Evolutionary conservation across 768 basidiomycete genomes (phyloP).

Genomic region (Podaxis mareebaensis): DNA sequence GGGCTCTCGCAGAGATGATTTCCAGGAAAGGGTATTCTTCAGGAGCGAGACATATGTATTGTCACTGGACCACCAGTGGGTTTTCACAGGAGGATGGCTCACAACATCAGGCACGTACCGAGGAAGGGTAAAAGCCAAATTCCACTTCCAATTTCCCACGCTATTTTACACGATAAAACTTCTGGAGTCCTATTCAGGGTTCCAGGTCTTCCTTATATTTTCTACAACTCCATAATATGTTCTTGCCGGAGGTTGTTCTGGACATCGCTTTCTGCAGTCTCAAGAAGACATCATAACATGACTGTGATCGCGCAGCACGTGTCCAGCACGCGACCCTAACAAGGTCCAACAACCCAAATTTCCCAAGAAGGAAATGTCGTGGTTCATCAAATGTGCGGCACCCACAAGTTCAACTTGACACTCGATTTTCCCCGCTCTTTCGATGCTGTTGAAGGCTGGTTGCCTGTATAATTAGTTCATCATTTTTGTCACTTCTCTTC

Average conservation of each 20-base stretch:
- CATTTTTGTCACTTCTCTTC: background rate
- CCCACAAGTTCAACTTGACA: constrained; percentile 7
- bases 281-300: background rate
- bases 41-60: constrained; percentile 7
- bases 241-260: background rate
- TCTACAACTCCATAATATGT: background rate
- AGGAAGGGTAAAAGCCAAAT: background rate
- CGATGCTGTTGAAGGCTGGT: constrained; percentile 8
- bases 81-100: background rate
- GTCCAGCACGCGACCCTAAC: constrained; percentile 6
- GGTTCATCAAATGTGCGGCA: constrained; percentile 7
- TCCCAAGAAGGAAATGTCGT: constrained; percentile 1
- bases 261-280: background rate
- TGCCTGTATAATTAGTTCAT: constrained; percentile 5
- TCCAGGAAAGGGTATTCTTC: background rate
- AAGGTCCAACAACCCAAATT: constrained; percentile 8
- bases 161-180: background rate
- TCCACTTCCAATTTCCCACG: background rate
- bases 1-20: background rate
- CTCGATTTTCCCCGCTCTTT: background rate
- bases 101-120: background rate
- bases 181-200: background rate
- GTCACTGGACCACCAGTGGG: background rate
- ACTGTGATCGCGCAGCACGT: background rate
- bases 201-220: background rate